Evolutionary conservation across 352 stramenopile genomes (phyloP).

Genomic region (Pythium biforme): DNA sequence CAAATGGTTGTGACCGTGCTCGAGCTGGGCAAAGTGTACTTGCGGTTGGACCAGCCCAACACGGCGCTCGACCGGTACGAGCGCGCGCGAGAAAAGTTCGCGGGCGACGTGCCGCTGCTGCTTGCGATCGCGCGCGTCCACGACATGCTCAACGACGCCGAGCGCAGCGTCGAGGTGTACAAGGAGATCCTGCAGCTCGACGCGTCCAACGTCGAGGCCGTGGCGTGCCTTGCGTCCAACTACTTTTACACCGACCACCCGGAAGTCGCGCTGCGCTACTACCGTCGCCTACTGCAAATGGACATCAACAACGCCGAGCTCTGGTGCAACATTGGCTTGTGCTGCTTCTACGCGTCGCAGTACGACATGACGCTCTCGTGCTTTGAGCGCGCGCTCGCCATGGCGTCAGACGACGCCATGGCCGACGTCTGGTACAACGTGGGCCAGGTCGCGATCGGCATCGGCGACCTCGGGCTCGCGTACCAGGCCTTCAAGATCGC

Average conservation of each 20-base stretch:
- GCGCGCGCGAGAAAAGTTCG: slow-evolving; percentile 64
- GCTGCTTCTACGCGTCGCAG: slow-evolving; percentile 92
- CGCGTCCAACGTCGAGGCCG: slow-evolving; percentile 88
- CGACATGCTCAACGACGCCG: slow-evolving; percentile 90
- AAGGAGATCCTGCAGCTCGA: slow-evolving; percentile 89
- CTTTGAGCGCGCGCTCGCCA: slow-evolving; percentile 88
- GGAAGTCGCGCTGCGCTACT: slow-evolving; percentile 92
- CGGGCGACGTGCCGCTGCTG: slow-evolving; percentile 76
- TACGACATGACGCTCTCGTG: slow-evolving; percentile 95
- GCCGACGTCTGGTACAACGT: slow-evolving; percentile 96
- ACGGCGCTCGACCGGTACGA: slow-evolving; percentile 88
- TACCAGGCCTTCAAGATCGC: slow-evolving; percentile 95
- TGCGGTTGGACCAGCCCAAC: slow-evolving; percentile 93
- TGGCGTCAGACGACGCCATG: slow-evolving; percentile 89
- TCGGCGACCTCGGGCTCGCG: slow-evolving; percentile 90
- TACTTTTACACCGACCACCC: slow-evolving; percentile 94
- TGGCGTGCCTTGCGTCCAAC: slow-evolving; percentile 91
- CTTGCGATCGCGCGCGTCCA: slow-evolving; percentile 89
- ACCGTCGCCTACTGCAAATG: slow-evolving; percentile 92
- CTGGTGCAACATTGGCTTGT: slow-evolving; percentile 94
- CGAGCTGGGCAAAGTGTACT: slow-evolving; percentile 94
- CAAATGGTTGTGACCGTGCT: slow-evolving; percentile 89
- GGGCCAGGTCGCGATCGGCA: slow-evolving; percentile 90
- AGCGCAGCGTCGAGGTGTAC: slow-evolving; percentile 80
- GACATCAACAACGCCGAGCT: slow-evolving; percentile 90